phyloP scores from a whole-genome alignment of 495 filamentous ascomycete genomes.

The Lophiostoma macrostomum region DNA sequence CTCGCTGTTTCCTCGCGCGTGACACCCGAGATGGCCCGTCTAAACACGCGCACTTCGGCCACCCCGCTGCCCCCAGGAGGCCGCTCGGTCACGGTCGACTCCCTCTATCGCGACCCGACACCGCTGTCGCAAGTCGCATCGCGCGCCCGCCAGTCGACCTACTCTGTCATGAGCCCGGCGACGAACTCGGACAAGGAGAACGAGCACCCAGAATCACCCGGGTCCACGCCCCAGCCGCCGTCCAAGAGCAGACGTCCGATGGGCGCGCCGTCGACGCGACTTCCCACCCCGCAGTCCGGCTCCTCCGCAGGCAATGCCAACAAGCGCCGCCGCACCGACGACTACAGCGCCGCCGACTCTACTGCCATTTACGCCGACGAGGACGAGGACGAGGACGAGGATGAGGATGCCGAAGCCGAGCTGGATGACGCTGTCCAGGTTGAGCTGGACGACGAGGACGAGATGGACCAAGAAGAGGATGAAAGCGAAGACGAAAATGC shows the following conservation, averaged over 20 bases:
- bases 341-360: conserved; percentile 47
- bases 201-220: conserved; percentile 22
- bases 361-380: conserved; percentile 37
- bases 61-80: conserved; percentile 12
- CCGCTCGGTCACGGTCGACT: conserved; percentile 20
- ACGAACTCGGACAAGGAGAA: conserved; percentile 63
- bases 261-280: background rate
- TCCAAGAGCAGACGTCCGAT: conserved; percentile 8
- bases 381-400: conserved; percentile 53
- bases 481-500: conserved; percentile 8
- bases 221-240: conserved; percentile 16
- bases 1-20: background rate
- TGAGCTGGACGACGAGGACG: conserved; percentile 43
- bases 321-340: conserved; percentile 21
- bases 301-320: conserved; percentile 6
- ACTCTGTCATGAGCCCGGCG: conserved; percentile 45
- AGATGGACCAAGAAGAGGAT: conserved; percentile 51
- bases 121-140: conserved; percentile 1
- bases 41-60: conserved; percentile 24
- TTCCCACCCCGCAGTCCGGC: conserved; percentile 14
- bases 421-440: conserved; percentile 46
- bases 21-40: conserved; percentile 28
- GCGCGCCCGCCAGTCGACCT: conserved; percentile 14
- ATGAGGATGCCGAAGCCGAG: conserved; percentile 34
- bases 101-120: conserved; percentile 29